These are phyloP conservation scores for Pseudogymnoascus sp. DNA, from an alignment of 2,329 filamentous ascomycete species.

Conservation along the genomic window DNA sequence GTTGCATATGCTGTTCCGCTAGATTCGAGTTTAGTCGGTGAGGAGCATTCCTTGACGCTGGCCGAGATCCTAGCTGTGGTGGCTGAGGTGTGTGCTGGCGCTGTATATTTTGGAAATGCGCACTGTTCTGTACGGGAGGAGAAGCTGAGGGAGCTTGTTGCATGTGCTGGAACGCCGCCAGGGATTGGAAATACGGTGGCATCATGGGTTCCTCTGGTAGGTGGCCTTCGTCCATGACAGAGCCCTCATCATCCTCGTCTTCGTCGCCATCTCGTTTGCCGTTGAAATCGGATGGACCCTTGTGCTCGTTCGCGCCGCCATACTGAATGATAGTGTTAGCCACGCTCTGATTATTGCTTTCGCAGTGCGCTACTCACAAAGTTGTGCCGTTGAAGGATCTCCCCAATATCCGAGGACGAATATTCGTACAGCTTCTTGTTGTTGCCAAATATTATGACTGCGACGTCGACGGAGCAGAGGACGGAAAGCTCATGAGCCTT, in stretches of 20 bases:
- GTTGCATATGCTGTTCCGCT: conserved; percentile 54
- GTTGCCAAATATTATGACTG: conserved; percentile 95
- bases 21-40: conserved; percentile 70
- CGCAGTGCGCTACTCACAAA: conserved; percentile 57
- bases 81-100: conserved; percentile 73
- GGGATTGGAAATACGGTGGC: conserved; percentile 62
- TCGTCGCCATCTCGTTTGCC: conserved; percentile 65
- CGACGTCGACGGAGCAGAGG: conserved; percentile 95
- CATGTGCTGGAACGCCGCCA: conserved; percentile 69
- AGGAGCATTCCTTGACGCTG: conserved; percentile 72
- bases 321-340: conserved; percentile 51
- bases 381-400: conserved; percentile 81
- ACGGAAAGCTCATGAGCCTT: conserved; percentile 98
- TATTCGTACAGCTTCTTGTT: conserved; percentile 99
- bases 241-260: conserved; percentile 78
- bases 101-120: conserved; percentile 35
- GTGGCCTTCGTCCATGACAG: conserved; percentile 58
- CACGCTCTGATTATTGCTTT: conserved; percentile 10
- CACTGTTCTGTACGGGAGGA: conserved; percentile 65
- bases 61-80: conserved; percentile 61
- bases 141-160: conserved; percentile 78
- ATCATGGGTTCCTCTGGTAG: conserved; percentile 58
- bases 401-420: conserved; percentile 87
- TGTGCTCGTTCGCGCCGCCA: conserved; percentile 89
- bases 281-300: conserved; percentile 87